A percentile compares a stretch with the other conserved stretches of the same genome.
Evolutionary conservation across 768 basidiomycete genomes (phyloP).

Genomic region (Russula griseocarnosa): DNA sequence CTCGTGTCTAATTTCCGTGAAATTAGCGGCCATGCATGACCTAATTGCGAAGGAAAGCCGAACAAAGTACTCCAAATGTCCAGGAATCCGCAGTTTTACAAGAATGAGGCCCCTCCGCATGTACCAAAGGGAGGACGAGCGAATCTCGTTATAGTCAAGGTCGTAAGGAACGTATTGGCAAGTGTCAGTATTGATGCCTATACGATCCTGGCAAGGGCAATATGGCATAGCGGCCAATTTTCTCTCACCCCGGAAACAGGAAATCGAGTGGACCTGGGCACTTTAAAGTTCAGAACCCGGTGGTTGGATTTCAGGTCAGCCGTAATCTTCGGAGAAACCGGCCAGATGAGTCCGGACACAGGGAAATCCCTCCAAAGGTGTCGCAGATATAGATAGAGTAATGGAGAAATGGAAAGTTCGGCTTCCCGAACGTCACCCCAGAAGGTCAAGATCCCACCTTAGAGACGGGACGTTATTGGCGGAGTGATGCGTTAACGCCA

Average conservation of each 20-base stretch:
- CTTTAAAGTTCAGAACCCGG: slow-evolving; percentile 21
- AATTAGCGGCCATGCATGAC: background rate
- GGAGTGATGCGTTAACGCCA: background rate
- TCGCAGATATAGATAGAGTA: slow-evolving; percentile 8
- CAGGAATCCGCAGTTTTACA: background rate
- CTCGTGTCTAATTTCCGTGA: slow-evolving; percentile 17
- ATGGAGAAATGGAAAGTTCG: slow-evolving; percentile 2
- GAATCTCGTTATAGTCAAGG: background rate
- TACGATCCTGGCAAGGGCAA: background rate
- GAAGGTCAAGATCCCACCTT: slow-evolving; percentile 12
- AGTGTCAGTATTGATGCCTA: background rate
- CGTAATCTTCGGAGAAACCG: slow-evolving; percentile 19
- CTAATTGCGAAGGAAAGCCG: background rate
- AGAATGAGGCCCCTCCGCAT: background rate
- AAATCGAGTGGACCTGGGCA: background rate
- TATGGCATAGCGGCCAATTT: background rate
- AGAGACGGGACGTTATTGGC: slow-evolving; percentile 10
- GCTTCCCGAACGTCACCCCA: slow-evolving; percentile 13
- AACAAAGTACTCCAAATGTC: slow-evolving; percentile 3
- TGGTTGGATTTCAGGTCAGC: slow-evolving; percentile 10
- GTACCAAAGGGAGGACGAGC: background rate
- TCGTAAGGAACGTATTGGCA: background rate
- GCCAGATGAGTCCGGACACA: slow-evolving; percentile 20
- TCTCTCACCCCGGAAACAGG: slow-evolving; percentile 5
- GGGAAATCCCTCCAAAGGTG: slow-evolving; percentile 4